A percentile compares a stretch with the other conserved stretches of the same genome.
phyloP scores from a whole-genome alignment of 2,329 filamentous ascomycete genomes.

The Fusarium anthophilum region DNA sequence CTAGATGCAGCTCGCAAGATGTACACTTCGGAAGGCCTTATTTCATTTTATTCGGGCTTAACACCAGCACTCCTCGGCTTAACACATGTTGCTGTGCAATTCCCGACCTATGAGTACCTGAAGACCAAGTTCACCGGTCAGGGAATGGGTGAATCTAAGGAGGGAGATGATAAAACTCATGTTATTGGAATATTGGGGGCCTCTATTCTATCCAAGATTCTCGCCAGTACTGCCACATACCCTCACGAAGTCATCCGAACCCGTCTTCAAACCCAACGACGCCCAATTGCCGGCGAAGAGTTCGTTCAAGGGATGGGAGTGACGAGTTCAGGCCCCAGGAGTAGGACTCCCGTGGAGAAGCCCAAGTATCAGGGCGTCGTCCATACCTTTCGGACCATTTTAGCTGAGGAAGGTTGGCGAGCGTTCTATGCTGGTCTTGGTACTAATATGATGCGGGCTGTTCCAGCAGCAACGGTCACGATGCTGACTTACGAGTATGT shows the following conservation, averaged over 20 bases:
- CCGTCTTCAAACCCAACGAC: conserved; percentile 90
- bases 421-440: conserved; percentile 98
- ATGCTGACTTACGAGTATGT: conserved; percentile 95
- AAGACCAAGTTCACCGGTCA: conserved; percentile 91
- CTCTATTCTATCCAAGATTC: conserved; percentile 92
- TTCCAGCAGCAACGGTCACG: conserved; percentile 95
- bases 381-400: conserved; percentile 83
- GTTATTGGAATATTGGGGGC: conserved; percentile 87
- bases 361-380: conserved; percentile 81
- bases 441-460: conserved; percentile 95
- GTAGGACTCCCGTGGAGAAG: conserved; percentile 41
- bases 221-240: conserved; percentile 94
- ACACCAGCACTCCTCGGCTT: conserved; percentile 91
- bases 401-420: conserved; percentile 91
- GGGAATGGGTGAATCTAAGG: conserved; percentile 76
- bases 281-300: conserved; percentile 67
- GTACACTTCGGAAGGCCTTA: conserved; percentile 88
- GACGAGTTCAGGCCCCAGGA: conserved; percentile 43
- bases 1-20: conserved; percentile 94
- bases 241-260: conserved; percentile 97
- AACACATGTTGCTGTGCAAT: conserved; percentile 96
- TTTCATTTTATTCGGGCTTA: conserved; percentile 94
- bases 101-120: conserved; percentile 93
- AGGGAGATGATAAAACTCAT: conserved; percentile 61
- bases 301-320: conserved; percentile 62